Base-by-base conservation (phyloP, 441 rosid species). In the Erodium moschatum region DNA sequence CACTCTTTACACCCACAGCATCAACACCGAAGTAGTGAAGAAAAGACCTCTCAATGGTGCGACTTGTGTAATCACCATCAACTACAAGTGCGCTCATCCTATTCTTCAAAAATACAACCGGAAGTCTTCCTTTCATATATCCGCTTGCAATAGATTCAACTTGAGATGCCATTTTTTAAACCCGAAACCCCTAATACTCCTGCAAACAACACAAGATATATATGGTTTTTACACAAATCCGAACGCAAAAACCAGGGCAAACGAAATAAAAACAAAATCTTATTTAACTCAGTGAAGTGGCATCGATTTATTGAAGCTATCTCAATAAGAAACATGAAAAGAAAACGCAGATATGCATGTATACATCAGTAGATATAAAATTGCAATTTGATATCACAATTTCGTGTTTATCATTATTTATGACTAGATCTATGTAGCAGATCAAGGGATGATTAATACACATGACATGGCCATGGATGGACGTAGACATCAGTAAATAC, bases 31-130 rank as follows among this genome's bases (percentile, higher is more conserved):
- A 66, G 12, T n/a, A 29, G 0, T 4, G 15, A 27, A 76, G 42
- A 38, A 50, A 3, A 19, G 42, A 66, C 0, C 20, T 20, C 24
- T 62, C 12, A 1, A 67, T 2, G 12, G 11, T 15, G 13, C 65
- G 67, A 46, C 72, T 67, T 24, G 35, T 29, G 21, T 12, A 44
- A 20, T 50, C 64, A 1, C 64, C 67, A 70, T 80, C 82, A n/a
- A 74, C 74, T 8, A 81, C 18, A 62, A 78, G 82, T 1, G 80
- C 80, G 19, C 15, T 19, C 40, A 78, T 5, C 72, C 56, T 56
- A 68, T 78, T 74, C 70, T 8, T 1, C 2, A 24, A 3, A 6
- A 31, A 19, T 10, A 21, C 12, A 33, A 48, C 0, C 6, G 29
- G 75, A 70, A 56, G 18, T 38, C 80, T 46, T 21, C 50, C 21